Conservation (phyloP, 2,329 filamentous ascomycete species). For the Pseudogymnoascus sp. region DNA sequence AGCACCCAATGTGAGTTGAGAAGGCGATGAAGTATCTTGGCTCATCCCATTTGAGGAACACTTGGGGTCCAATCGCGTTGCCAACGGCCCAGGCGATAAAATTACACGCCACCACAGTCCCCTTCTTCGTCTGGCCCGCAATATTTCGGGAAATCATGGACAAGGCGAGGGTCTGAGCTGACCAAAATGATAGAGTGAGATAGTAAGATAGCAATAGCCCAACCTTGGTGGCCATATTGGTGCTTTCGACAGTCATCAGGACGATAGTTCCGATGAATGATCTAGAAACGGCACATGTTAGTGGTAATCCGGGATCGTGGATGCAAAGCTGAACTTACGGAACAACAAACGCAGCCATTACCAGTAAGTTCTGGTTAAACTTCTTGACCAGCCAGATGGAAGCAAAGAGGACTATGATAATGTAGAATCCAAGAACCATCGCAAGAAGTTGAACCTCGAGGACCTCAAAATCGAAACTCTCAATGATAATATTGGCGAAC, state of each 20-base stretch:
- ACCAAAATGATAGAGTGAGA: constrained; percentile 70
- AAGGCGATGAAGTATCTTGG: constrained; percentile 46
- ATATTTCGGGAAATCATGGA: constrained; percentile 50
- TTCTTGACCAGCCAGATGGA: constrained; percentile 61
- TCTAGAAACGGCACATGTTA: constrained; percentile 30
- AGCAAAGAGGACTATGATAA: constrained; percentile 58
- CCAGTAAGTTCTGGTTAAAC: constrained; percentile 57
- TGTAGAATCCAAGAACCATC: constrained; percentile 67
- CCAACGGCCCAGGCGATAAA: constrained; percentile 43
- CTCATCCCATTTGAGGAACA: constrained; percentile 43
- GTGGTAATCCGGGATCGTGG: not conserved
- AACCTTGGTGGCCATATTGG: constrained; percentile 47
- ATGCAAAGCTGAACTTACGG: constrained; percentile 41
- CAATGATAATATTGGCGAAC: constrained; percentile 68
- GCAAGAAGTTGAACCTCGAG: constrained; percentile 64
- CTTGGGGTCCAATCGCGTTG: constrained; percentile 49
- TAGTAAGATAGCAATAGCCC: constrained; percentile 68
- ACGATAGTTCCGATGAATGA: constrained; percentile 64
- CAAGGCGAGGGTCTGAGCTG: constrained; percentile 57
- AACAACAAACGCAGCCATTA: constrained; percentile 57
- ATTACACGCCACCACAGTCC: constrained; percentile 41
- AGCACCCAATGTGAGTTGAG: constrained; percentile 43
- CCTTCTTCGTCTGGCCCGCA: constrained; percentile 43
- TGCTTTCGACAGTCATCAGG: constrained; percentile 58
- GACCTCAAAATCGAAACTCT: constrained; percentile 53